Conservation (phyloP, 805 yeast species). For the Wickerhamomyces bovis region DNA sequence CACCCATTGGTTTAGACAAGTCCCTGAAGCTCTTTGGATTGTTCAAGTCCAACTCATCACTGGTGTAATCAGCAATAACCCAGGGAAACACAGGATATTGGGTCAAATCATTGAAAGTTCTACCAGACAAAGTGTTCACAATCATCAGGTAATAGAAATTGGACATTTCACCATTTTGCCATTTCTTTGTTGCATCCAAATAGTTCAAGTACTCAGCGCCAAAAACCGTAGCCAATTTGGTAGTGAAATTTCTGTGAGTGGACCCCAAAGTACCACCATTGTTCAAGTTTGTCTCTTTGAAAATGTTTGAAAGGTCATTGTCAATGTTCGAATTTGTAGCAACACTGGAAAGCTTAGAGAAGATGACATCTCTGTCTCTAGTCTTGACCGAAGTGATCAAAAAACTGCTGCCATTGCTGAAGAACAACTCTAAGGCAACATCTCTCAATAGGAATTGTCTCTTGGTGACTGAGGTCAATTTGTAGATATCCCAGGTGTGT, state of each 20-base stretch:
- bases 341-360: constrained; percentile 40
- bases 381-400: constrained; percentile 58
- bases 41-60: constrained; percentile 59
- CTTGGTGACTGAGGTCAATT: constrained; percentile 60
- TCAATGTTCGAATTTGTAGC: constrained; percentile 49
- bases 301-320: constrained; percentile 45
- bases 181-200: constrained; percentile 53
- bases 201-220: constrained; percentile 29
- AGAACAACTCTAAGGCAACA: constrained; percentile 74
- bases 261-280: constrained; percentile 28
- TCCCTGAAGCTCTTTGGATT: constrained; percentile 65
- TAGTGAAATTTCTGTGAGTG: constrained; percentile 29
- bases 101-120: constrained; percentile 83
- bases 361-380: constrained; percentile 50
- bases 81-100: constrained; percentile 92
- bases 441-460: constrained; percentile 74
- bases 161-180: constrained; percentile 76
- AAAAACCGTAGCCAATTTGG: constrained; percentile 42
- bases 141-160: constrained; percentile 79
- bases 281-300: constrained; percentile 39
- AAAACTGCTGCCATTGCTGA: constrained; percentile 65
- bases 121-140: constrained; percentile 77
- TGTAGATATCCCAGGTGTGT: constrained; percentile 54
- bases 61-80: constrained; percentile 79
- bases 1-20: constrained; percentile 88